Base-by-base conservation (phyloP, 352 stramenopile genomes). In the Phytophthora pinifolia region DNA sequence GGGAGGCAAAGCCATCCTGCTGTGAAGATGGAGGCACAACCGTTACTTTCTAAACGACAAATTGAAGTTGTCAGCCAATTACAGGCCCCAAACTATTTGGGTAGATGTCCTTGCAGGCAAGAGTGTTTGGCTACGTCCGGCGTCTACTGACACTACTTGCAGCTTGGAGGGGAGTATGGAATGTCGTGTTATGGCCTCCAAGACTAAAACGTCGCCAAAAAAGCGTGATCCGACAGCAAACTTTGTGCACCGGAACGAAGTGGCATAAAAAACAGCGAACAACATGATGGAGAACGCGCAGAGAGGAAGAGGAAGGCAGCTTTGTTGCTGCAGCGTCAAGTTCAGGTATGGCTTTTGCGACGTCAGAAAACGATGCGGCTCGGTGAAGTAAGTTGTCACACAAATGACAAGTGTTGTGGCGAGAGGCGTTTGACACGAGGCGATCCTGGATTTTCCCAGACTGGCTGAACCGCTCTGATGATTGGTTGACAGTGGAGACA, bases 291-390 rank as follows among this genome's bases (percentile, higher is more conserved):
- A 17, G 25, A 53, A 1, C 36, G 15, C 9, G 14, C 9, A 33
- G 35, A 64, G 4, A 31, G 34, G 8, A 48, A 57, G 0, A 39
- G 17, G 29, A 12, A 62, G 32, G 69, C 69, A 20, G 58, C 50
- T 8, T 15, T 29, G 3, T 4, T 68, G 29, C 25, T 76, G 29
- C 50, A 71, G n/a, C 46, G 44, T 8, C 39, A 67, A 29, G 43
- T 46, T 7, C 69, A 66, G 17, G n/a, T 75, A 4, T 65, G 52
- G 27, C 29, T 78, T n/a, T 35, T 78, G 29, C 46, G 47, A 13
- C 62, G 56, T 0, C 62, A 59, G 13, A 56, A 70, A 42, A 39
- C 18, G 29, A 20, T 39, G 6, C 45, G 30, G 1, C 0, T 25
- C 39, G 12, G 38, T 30, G 50, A 70, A 18, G 62, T 67, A 14